Percentiles rank a stretch among this genome's conserved stretches.
These are phyloP conservation scores for Serendipita sp. DNA, from an alignment of 768 basidiomycete genomes.

Conservation along the genomic window DNA sequence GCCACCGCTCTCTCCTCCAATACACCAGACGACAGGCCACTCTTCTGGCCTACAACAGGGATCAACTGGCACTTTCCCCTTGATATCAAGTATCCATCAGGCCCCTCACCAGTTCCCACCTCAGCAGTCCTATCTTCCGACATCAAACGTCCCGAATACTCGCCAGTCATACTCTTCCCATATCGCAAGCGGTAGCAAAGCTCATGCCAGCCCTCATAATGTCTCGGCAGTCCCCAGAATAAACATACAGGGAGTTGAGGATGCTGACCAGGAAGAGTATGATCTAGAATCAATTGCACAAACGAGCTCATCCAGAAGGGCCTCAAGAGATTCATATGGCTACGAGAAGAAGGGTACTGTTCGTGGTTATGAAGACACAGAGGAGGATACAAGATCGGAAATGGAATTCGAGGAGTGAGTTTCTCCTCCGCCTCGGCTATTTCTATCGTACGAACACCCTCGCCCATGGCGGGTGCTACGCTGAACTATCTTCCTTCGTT, in stretches of 20 bases:
- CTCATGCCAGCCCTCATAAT: not conserved
- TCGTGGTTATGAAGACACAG: not conserved
- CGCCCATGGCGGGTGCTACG: not conserved
- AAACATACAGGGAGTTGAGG: not conserved
- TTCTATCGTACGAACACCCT: not conserved
- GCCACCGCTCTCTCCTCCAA: constrained; percentile 5
- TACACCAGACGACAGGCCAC: not conserved
- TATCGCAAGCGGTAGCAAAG: not conserved
- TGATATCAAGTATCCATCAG: not conserved
- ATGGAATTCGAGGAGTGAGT: constrained; percentile 3
- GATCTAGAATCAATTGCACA: constrained; percentile 1
- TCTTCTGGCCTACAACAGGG: not conserved
- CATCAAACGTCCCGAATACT: not conserved
- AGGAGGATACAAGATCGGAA: constrained; percentile 1
- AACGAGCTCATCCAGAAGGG: not conserved
- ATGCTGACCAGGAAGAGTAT: not conserved
- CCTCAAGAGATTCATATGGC: constrained; percentile 1
- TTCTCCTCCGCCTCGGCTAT: not conserved
- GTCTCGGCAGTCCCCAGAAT: not conserved
- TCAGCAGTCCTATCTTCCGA: not conserved
- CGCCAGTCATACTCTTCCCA: not conserved
- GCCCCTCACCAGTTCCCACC: not conserved
- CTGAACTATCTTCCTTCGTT: not conserved
- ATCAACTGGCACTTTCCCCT: not conserved
- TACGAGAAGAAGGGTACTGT: not conserved